These are phyloP conservation scores for Colletotrichum cuscutae DNA, from an alignment of 2,329 filamentous ascomycete genomes.

Conservation along the genomic window DNA sequence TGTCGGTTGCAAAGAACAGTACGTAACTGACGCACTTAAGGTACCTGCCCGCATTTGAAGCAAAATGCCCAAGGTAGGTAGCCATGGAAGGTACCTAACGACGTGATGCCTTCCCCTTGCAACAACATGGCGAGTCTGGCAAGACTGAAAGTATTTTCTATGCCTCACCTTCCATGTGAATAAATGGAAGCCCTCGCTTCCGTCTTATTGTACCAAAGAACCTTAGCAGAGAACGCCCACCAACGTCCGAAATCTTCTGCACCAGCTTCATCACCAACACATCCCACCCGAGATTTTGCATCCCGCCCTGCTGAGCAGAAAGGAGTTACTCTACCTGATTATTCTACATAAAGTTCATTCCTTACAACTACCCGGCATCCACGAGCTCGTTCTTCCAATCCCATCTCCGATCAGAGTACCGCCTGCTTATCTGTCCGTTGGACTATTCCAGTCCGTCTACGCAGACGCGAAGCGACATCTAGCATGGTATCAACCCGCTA, in stretches of 20 bases:
- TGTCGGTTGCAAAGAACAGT: neutral
- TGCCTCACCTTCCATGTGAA: too few relatives aligned
- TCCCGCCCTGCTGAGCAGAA: neutral
- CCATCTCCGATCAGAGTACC: neutral
- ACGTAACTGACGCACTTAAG: neutral
- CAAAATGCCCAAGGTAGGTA: neutral
- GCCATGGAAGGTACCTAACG: too few relatives aligned
- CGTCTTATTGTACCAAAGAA: too few relatives aligned
- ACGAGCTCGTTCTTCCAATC: neutral
- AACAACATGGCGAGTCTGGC: neutral
- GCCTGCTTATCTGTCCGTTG: neutral
- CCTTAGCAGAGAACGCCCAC: too few relatives aligned
- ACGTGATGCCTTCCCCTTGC: neutral
- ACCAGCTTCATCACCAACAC: neutral
- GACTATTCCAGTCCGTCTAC: neutral
- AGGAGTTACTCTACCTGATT: neutral
- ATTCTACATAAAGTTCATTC: neutral
- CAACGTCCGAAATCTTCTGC: neutral
- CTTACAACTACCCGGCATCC: neutral
- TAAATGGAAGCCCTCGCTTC: too few relatives aligned
- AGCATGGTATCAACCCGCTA: neutral
- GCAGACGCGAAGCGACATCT: neutral
- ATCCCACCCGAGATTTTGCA: neutral
- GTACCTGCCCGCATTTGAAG: neutral
- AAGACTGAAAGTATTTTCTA: too few relatives aligned